phyloP scores from a whole-genome alignment of 495 filamentous ascomycete species.

The Penicillium coffeae region DNA sequence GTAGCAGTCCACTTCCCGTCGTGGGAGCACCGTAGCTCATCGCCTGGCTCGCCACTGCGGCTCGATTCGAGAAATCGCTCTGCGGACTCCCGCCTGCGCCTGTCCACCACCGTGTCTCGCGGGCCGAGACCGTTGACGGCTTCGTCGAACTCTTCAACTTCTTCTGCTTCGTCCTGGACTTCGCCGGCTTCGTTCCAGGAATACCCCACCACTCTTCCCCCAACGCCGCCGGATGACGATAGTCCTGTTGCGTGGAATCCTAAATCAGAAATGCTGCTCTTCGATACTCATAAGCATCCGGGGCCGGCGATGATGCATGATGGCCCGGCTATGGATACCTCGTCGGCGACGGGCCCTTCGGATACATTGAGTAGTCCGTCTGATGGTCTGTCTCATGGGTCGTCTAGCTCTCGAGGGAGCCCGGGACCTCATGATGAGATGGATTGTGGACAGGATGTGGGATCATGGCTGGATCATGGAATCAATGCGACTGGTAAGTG shows the following conservation, averaged over 20 bases:
- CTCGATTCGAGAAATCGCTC: conserved; percentile 32
- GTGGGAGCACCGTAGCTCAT: conserved; percentile 36
- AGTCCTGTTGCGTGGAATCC: conserved; percentile 38
- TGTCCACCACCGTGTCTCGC: conserved; percentile 31
- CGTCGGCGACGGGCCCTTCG: conserved; percentile 21
- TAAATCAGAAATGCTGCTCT: conserved; percentile 31
- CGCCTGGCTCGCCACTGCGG: conserved; percentile 21
- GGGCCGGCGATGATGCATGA: conserved; percentile 35
- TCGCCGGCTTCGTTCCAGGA: conserved; percentile 25
- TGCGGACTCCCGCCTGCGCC: conserved; percentile 35
- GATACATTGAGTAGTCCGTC: conserved; percentile 34
- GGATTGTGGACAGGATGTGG: conserved; percentile 34
- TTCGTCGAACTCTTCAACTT: conserved; percentile 9
- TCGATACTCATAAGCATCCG: conserved; percentile 27
- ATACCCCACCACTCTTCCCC: conserved; percentile 36
- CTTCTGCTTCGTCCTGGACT: conserved; percentile 26
- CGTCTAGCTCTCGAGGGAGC: conserved; percentile 37
- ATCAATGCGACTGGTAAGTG: conserved; percentile 41
- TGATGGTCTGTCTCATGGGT: conserved; percentile 32
- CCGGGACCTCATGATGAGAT: conserved; percentile 36
- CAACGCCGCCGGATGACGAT: conserved; percentile 45
- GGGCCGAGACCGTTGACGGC: conserved; percentile 35
- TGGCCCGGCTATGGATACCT: conserved; percentile 31
- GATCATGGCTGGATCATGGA: conserved; percentile 43
- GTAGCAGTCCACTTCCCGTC: conserved; percentile 38